Conservation (phyloP, 2,329 filamentous ascomycete genomes). For the Hymenoscyphus linearis region DNA sequence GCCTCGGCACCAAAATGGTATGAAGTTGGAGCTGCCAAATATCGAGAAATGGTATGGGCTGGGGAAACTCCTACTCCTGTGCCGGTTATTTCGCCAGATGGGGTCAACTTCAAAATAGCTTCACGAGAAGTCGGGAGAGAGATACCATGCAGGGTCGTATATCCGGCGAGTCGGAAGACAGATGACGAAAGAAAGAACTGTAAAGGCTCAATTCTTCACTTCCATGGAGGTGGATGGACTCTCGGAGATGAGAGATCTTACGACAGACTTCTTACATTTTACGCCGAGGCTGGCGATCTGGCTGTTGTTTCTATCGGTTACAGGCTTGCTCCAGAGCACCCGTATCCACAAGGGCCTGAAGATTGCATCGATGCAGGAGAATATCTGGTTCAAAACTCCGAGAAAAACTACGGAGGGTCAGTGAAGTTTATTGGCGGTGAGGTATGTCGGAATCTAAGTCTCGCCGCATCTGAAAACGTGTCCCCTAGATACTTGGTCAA, state of each 20-base stretch:
- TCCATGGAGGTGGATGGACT: constrained; percentile 47
- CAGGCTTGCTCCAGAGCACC: constrained; percentile 53
- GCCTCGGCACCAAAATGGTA: constrained; percentile 44
- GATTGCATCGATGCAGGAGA: constrained; percentile 54
- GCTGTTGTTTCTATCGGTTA: constrained; percentile 53
- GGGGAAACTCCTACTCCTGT: constrained; percentile 48
- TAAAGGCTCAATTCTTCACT: constrained; percentile 46
- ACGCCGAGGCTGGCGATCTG: constrained; percentile 44
- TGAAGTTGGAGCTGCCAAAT: constrained; percentile 48
- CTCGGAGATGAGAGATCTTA: constrained; percentile 30
- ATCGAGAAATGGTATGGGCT: constrained; percentile 47
- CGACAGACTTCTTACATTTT: constrained; percentile 40
- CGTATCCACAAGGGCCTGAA: constrained; percentile 48
- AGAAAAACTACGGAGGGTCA: constrained; percentile 37
- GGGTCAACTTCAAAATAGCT: constrained; percentile 43
- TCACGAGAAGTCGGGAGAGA: constrained; percentile 45
- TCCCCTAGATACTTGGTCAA: constrained; percentile 3
- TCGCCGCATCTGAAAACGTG: not conserved
- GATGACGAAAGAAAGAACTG: constrained; percentile 45
- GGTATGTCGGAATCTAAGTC: constrained; percentile 21
- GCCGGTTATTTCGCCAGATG: constrained; percentile 41
- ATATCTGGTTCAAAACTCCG: constrained; percentile 45
- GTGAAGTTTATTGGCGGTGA: constrained; percentile 44
- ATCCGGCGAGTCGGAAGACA: constrained; percentile 19
- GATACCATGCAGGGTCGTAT: constrained; percentile 43